These are phyloP conservation scores for Arabidopsis lyrata DNA, from an alignment of 441 rosid species.

Conservation along the genomic window DNA sequence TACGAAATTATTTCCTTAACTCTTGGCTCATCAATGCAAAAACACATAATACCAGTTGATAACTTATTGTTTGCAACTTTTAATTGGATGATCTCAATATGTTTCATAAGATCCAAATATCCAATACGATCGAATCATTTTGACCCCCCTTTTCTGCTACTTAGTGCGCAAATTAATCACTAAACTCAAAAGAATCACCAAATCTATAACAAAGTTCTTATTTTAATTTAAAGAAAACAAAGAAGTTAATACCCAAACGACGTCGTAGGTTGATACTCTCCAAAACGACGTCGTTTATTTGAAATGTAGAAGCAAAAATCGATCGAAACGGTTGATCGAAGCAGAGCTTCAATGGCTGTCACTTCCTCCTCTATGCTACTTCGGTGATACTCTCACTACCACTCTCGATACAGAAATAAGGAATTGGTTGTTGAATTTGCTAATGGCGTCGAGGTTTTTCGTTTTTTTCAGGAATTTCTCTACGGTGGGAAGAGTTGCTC, in stretches of 20 bases:
- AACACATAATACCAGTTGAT: no score
- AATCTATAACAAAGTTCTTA: no score
- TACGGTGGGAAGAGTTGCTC: constrained; percentile 43
- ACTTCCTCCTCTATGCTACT: constrained; percentile 56
- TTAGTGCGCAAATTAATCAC: no score
- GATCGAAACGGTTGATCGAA: constrained; percentile 19
- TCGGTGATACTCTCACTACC: constrained; percentile 48
- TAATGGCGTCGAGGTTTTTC: constrained; percentile 17
- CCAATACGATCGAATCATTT: no score
- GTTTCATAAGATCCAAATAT: no score
- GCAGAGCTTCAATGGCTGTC: constrained; percentile 57
- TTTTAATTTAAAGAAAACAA: no score
- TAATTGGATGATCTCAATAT: no score
- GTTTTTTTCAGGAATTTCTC: constrained; percentile 53
- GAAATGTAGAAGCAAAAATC: not conserved
- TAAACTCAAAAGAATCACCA: no score
- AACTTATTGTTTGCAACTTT: no score
- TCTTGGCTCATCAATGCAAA: no score
- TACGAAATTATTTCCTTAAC: no score
- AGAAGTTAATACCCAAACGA: not conserved
- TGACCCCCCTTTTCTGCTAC: no score
- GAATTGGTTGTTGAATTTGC: not conserved
- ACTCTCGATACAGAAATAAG: not conserved
- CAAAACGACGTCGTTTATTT: not conserved
- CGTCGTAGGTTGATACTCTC: not conserved